Base-by-base conservation (phyloP, 768 basidiomycete species). In the Phaeolepiota aurea region DNA sequence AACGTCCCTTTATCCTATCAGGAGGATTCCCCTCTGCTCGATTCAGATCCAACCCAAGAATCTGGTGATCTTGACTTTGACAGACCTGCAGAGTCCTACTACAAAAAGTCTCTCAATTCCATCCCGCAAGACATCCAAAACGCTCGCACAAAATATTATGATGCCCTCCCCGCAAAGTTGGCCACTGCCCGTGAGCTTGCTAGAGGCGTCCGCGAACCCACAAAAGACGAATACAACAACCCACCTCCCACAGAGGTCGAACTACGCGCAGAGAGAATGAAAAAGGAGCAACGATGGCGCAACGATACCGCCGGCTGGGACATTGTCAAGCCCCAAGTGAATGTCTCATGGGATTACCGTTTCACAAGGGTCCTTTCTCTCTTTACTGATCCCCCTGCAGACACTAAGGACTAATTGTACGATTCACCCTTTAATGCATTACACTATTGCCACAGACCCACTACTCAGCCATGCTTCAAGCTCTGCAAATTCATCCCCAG, bases 231-330 rank as follows among this genome's bases (percentile, higher is more conserved):
- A 59, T 51, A 60, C 32, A 69, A 68, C 11, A 74, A 83, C 50
- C 87, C 89, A 2, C 88, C 91, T 3, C 79, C 79, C 20, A 91
- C 85, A 1, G 90, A 97, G 62, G 82, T 87, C 15, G 88, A 96
- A 55, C 67, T 98, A 42, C 77, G 85, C 33, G 82, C 82, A 28
- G 91, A 97, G 62, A 69, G 94, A 49, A 58, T 91, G 58, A 83
- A 84, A 61, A 94, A 92, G 63, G 94, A 98, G 64, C 58, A 79
- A 49, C 69, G 78, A 50, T 98, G 94, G 94, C 73, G 77, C 33
- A 70, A 74, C 15, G 86, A 93, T 51, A 63, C 84, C 41, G 70
- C 70, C 38, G 92, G 87, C 2, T 97, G 86, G 85, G 69, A 74
- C 30, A 75, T 91, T 41, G 68, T 93, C 41, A 70, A 77, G 41